Percentiles rank a stretch among this genome's conserved stretches.
Evolutionary conservation across 129 eudicot species (phyloP).

Genomic region (Saposhnikovia divaricata): DNA sequence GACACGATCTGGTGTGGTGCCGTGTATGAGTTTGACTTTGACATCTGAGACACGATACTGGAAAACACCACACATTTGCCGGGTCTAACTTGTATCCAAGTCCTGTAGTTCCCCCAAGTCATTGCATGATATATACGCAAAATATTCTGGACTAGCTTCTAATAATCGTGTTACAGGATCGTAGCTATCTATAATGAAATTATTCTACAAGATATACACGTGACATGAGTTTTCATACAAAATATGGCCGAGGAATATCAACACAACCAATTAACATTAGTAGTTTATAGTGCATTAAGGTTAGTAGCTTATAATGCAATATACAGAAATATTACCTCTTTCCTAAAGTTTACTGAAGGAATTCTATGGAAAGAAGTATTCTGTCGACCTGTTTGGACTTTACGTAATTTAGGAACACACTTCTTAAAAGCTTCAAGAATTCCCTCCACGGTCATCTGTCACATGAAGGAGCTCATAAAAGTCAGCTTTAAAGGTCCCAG

Average conservation of each 20-base stretch:
- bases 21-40: neutral
- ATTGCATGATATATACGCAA: neutral
- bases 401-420: slow-evolving; percentile 56
- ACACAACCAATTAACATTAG: neutral
- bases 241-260: neutral
- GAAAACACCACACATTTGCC: too few species aligned
- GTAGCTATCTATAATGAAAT: neutral
- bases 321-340: slow-evolving; percentile 47
- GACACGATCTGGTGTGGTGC: too few species aligned
- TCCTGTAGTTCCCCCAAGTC: neutral
- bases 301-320: neutral
- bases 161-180: too few species aligned
- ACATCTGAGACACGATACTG: neutral
- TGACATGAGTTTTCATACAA: neutral
- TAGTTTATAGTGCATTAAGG: neutral
- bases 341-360: slow-evolving; percentile 74
- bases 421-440: slow-evolving; percentile 51
- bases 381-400: slow-evolving; percentile 50
- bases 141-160: neutral
- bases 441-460: slow-evolving; percentile 40
- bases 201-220: neutral
- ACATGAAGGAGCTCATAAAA: slow-evolving; percentile 8
- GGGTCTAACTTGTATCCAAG: too few species aligned
- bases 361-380: slow-evolving; percentile 42
- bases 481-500: slow-evolving; percentile 3